Evolutionary conservation across 345 rosid genomes (phyloP).

Genomic region (Brassica rapa): DNA sequence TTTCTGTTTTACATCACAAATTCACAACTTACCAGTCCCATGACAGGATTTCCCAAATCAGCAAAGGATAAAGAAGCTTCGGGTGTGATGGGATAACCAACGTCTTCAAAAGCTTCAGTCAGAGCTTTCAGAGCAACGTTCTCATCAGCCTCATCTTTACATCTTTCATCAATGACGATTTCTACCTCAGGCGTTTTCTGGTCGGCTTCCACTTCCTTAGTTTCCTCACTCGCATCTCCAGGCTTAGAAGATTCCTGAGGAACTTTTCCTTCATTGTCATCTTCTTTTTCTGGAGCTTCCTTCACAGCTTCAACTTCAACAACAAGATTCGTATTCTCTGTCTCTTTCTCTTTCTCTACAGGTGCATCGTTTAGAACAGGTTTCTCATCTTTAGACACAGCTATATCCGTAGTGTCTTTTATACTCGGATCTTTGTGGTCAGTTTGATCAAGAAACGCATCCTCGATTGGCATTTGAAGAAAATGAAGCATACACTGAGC

Average conservation of each 20-base stretch:
- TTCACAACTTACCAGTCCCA: conserved; percentile 85
- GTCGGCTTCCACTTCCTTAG: conserved; percentile 38
- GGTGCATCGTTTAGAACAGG: conserved; percentile 50
- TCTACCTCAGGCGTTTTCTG: conserved; percentile 49
- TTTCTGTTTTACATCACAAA: conserved; percentile 32
- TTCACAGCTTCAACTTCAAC: conserved; percentile 55
- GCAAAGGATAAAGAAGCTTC: conserved; percentile 76
- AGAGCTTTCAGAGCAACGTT: conserved; percentile 73
- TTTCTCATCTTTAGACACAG: conserved; percentile 43
- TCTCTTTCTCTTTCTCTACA: conserved; percentile 56
- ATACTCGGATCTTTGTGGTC: conserved; percentile 45
- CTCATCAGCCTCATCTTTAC: conserved; percentile 46
- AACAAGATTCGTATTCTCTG: conserved; percentile 49
- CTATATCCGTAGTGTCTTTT: conserved; percentile 52
- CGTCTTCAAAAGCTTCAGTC: conserved; percentile 82
- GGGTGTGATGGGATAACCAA: conserved; percentile 65
- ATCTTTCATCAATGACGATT: conserved; percentile 45
- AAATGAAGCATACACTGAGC: conserved; percentile 98
- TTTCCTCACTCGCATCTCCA: conserved; percentile 47
- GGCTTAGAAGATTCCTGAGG: conserved; percentile 50
- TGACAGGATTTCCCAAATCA: conserved; percentile 94
- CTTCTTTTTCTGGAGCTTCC: conserved; percentile 65
- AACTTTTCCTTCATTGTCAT: conserved; percentile 48
- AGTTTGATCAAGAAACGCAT: conserved; percentile 62
- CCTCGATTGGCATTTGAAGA: conserved; percentile 97